Conservation (phyloP, 2,329 filamentous ascomycete genomes). For the Pestalotiopsis fici region DNA sequence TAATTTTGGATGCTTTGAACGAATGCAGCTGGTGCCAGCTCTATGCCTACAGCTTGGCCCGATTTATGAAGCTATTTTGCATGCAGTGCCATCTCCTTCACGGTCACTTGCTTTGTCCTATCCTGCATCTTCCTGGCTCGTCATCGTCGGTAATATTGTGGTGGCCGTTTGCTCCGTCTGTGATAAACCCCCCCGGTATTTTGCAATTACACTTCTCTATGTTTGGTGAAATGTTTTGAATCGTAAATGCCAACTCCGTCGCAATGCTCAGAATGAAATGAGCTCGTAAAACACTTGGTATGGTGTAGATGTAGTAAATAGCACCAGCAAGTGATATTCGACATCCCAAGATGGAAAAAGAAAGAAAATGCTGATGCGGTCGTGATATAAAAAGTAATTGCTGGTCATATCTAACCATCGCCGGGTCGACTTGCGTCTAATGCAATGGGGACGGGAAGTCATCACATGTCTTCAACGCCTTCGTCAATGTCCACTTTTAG, state of each 20-base stretch:
- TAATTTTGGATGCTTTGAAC: not conserved
- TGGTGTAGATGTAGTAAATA: not conserved
- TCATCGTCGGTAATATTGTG: not conserved
- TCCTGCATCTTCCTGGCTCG: not conserved
- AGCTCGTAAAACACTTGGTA: slow-evolving; percentile 9
- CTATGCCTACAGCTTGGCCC: not conserved
- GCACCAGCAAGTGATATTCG: slow-evolving; percentile 14
- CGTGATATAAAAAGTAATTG: not conserved
- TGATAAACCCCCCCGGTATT: not conserved
- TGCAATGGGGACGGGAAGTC: not conserved
- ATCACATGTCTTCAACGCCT: slow-evolving; percentile 27
- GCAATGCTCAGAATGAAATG: slow-evolving; percentile 22
- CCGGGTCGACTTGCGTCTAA: slow-evolving; percentile 12
- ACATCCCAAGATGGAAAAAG: slow-evolving; percentile 10
- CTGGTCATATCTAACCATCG: not conserved
- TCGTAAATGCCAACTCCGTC: slow-evolving; percentile 22
- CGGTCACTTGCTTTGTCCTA: not conserved
- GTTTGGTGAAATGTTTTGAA: not conserved
- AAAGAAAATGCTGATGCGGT: not conserved
- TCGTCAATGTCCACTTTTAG: slow-evolving; percentile 27
- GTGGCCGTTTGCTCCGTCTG: not conserved
- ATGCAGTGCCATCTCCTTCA: not conserved
- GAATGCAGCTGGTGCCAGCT: not conserved
- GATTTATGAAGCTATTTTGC: not conserved
- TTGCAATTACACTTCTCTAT: not conserved